A percentile compares a stretch with the other conserved stretches of the same genome.
These are phyloP conservation scores for Penicillium nordicum DNA, from an alignment of 2,329 filamentous ascomycete genomes.

Conservation along the genomic window DNA sequence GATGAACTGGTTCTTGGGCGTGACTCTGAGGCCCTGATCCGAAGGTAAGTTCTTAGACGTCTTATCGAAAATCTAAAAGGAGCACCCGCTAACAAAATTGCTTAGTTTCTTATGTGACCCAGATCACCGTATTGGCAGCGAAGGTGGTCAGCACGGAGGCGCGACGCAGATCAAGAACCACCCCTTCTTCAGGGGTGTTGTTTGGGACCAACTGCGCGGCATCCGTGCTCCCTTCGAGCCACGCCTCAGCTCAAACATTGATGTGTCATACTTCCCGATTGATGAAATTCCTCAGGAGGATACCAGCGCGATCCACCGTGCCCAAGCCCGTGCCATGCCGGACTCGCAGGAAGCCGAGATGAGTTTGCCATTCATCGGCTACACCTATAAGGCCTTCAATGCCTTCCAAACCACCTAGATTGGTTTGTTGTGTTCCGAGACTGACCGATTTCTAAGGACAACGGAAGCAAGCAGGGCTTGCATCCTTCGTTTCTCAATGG, in stretches of 20 bases:
- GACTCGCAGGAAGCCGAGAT: conserved; percentile 85
- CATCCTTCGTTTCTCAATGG: conserved; percentile 22
- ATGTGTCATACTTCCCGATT: conserved; percentile 97
- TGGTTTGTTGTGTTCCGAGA: conserved; percentile 17
- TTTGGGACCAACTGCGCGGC: conserved; percentile 86
- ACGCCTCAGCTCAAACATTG: conserved; percentile 84
- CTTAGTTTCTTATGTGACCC: conserved; percentile 86
- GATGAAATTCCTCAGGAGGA: conserved; percentile 98
- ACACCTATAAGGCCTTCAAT: conserved; percentile 96
- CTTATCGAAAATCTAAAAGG: conserved; percentile 3
- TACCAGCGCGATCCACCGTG: conserved; percentile 80
- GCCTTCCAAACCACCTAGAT: conserved; percentile 51
- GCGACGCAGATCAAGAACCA: conserved; percentile 91
- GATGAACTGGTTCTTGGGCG: conserved; percentile 85
- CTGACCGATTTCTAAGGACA: conserved; percentile 2
- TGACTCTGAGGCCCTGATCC: conserved; percentile 87
- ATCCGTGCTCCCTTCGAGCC: conserved; percentile 97
- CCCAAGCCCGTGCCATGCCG: conserved; percentile 71
- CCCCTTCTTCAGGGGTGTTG: conserved; percentile 93
- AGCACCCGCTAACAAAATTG: conserved; percentile 24
- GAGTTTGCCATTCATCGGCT: conserved; percentile 92
- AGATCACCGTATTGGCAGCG: conserved; percentile 81
- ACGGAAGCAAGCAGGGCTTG: conserved; percentile 36
- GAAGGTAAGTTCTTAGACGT: conserved; percentile 60
- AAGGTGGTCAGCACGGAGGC: conserved; percentile 58